These are phyloP conservation scores for Lophium mytilinum DNA, from an alignment of 495 filamentous ascomycete species.

Conservation along the genomic window DNA sequence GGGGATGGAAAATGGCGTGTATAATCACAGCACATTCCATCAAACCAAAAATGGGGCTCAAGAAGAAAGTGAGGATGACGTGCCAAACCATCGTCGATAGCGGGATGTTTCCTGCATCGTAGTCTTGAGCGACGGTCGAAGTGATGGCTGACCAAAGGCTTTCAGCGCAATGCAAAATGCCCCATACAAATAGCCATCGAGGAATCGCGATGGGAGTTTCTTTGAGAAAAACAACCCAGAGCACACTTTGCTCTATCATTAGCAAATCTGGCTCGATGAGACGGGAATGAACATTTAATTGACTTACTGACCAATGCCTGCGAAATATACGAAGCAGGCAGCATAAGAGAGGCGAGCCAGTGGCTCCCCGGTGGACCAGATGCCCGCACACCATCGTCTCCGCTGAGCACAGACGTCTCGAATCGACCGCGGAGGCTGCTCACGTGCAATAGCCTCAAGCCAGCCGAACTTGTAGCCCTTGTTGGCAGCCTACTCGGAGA, in stretches of 20 bases:
- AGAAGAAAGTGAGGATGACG: background rate
- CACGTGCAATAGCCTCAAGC: background rate
- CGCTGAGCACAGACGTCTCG: background rate
- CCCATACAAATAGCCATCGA: background rate
- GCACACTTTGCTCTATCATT: background rate
- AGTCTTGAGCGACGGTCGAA: background rate
- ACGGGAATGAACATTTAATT: background rate
- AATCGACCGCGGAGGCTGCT: background rate
- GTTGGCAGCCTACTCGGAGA: background rate
- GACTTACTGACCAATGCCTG: background rate
- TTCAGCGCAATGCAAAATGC: background rate
- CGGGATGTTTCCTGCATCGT: background rate
- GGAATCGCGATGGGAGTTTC: background rate
- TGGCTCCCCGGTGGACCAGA: background rate
- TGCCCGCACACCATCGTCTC: background rate
- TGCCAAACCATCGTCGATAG: background rate
- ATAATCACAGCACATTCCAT: background rate
- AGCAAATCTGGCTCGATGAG: background rate
- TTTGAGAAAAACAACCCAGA: background rate
- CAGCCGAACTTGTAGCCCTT: slow-evolving; percentile 1
- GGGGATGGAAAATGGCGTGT: background rate
- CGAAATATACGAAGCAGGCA: background rate
- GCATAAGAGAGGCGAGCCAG: background rate
- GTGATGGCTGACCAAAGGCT: background rate
- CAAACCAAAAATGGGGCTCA: background rate